Conservation (phyloP, 2,329 filamentous ascomycete genomes). For the Nectriaceae sp. region DNA sequence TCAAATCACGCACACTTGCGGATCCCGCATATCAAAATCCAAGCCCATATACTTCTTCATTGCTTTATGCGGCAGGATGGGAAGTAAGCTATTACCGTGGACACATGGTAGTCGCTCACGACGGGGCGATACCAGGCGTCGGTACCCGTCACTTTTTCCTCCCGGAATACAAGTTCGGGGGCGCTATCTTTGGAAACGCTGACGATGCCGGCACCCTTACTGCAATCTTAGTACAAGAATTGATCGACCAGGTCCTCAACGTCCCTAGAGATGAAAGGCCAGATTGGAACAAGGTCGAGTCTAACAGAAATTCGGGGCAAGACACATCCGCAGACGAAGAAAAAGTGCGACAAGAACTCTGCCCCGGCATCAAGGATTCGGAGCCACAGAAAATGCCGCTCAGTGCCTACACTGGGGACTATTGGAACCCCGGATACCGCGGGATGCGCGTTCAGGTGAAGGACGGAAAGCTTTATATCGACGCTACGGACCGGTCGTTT, state of each 20-base stretch:
- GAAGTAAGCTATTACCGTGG: conserved; percentile 24
- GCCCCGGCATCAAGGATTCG: not conserved
- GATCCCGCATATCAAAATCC: conserved; percentile 10
- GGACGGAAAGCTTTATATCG: conserved; percentile 21
- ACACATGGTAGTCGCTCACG: conserved; percentile 25
- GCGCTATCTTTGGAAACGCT: conserved; percentile 28
- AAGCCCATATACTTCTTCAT: conserved; percentile 8
- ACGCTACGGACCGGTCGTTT: conserved; percentile 30
- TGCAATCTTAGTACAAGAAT: conserved; percentile 12
- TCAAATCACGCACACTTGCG: conserved; percentile 17
- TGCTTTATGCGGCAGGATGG: conserved; percentile 23
- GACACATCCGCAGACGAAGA: not conserved
- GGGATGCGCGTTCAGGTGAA: conserved; percentile 20
- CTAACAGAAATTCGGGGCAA: not conserved
- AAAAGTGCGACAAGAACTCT: not conserved
- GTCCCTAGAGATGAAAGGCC: not conserved
- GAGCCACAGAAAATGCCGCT: conserved; percentile 8
- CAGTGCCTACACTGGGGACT: conserved; percentile 20
- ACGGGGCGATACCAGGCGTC: conserved; percentile 27
- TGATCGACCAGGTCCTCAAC: conserved; percentile 20
- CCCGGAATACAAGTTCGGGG: conserved; percentile 26
- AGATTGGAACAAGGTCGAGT: not conserved
- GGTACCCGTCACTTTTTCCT: conserved; percentile 28
- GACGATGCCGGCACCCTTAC: conserved; percentile 9
- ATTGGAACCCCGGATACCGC: conserved; percentile 30